Base-by-base conservation (phyloP, 106 monocot genomes). In the Ottelia alismoides region DNA sequence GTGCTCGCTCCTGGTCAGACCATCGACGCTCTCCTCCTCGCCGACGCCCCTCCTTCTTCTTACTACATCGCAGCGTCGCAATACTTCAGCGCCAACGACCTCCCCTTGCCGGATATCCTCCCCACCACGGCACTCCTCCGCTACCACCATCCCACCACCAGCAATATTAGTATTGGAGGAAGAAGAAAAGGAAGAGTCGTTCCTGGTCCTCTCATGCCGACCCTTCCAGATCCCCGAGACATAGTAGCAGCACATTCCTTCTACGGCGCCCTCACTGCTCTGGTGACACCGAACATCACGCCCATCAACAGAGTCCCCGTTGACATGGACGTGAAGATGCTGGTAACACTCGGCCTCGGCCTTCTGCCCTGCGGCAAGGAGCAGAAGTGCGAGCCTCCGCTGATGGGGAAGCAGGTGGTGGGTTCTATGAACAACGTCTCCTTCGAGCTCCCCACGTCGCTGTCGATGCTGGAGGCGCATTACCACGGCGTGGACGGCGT, bases 381-480 rank as follows among this genome's bases (percentile, higher is more conserved):
- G n/a, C n/a, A n/a, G n/a, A n/a, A n/a, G n/a, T n/a, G n/a, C n/a
- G n/a, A n/a, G n/a, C n/a, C n/a, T n/a, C n/a, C n/a, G n/a, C n/a
- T n/a, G n/a, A n/a, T n/a, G n/a, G n/a, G n/a, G n/a, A n/a, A n/a
- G n/a, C n/a, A n/a, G n/a, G n/a, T n/a, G n/a, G n/a, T n/a, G n/a
- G n/a, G n/a, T n/a, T n/a, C n/a, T 70, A 75, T 82, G 62, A 87
- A 87, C 72, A 87, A 87, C 53, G 49, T 67, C 40, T 82, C 87
- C 0, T 87, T 82, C 50, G 56, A 63, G 1, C 28, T 72, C 24
- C 87, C 87, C 0, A 59, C 25, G 0, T 66, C 52, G 1, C 7
- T 59, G 18, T 78, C 87, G 2, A 14, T 87, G 0, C 78, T 87
- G 27, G 72, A 82, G 21, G 87, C 87, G 11, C 61, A 82, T 50